Base-by-base conservation (phyloP, 179 eudicot species). In the Beta macrorhiza region DNA sequence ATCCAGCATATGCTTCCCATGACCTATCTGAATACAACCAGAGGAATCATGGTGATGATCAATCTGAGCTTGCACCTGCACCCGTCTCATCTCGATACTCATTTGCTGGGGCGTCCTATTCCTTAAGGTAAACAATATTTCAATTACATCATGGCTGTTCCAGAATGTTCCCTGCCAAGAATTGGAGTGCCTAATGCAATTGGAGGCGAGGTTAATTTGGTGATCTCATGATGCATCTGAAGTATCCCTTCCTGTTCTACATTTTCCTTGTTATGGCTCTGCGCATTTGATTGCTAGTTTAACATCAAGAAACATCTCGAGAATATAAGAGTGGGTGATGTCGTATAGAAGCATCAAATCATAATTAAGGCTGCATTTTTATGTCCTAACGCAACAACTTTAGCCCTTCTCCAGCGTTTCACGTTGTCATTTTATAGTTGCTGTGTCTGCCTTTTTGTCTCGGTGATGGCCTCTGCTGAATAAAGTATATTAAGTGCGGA, bases 61-160 rank as follows among this genome's bases (percentile, higher is more conserved):
- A 81, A 70, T 72, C 76, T 51, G 85, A 84, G 64, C 51, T 62
- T 73, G 81, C 74, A 29, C 69, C 88, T 63, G 57, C 89, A 58
- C 80, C 92, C 20, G 94, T 75, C 55, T 81, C 83, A 45, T 81
- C 83, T 75, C 83, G 83, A 12, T 81, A 91, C 82, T 84, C 95
- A 64, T 91, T 93, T 84, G 88, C 88, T 2, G 92, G 94, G 37
- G 91, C 93, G 4, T 78, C 91, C 63, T 80, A 83, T 71, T 67
- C 84, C 11, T 82, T 74, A 75, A 88, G 85, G 74, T 91, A 83
- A 90, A 55, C 44, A 16, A 8, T 5, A 25, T 29, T 55, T 49
- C 59, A 55, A 20, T 20, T 1, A 44, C 16, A 62, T 44, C 37
- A 61, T 16, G 5, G 67, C 17, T 55, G 68, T 3, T 70, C n/a